Evolutionary conservation across 805 yeast species (phyloP), one percentile per base, ranked within the genome.

Genomic region (Cyberlindnera amylophila): DNA sequence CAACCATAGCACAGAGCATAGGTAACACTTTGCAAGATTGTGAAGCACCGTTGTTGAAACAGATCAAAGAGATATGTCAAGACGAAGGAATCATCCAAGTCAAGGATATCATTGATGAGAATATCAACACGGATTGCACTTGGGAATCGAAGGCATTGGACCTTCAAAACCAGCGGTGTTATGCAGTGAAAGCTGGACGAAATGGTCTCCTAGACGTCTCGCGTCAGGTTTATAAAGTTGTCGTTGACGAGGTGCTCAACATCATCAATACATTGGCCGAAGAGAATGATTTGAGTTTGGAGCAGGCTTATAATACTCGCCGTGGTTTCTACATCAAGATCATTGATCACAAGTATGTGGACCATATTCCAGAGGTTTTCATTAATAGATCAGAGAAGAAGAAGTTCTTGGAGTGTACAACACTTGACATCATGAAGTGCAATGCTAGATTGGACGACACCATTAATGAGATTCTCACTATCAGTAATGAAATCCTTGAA

Each of bases 181-280:
- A 67, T 53, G 76, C 77, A 0, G 67, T 72, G 0, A 71, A 61
- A 44, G 54, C 66, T 29, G 75, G 75, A 0, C 50, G 57, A 2
- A 72, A 74, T 51, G 78, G 78, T 0, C 48, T 74, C 10, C 51
- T 73, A 1, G 75, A 70, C 50, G 64, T 70, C 0, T 70, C 74
- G 3, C 55, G 77, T 32, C 65, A 69, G 44, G 41, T 71, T 0
- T 72, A 72, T 42, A 62, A 65, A 38, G 58, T 51, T 5, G 52
- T 63, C 5, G 54, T 66, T 6, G 69, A 69, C 36, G 72, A 70
- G 37, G 57, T 70, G 3, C 35, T 64, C 14, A 37, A 43, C 6
- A 55, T 54, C 1, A 49, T 69, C 2, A 61, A 58, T 0, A 24
- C 34, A 0, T 23, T 69, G 8, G 49, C 58, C 1, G 54, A 51